Percentiles rank a stretch among this genome's conserved stretches.
Conservation (phyloP, 2,329 filamentous ascomycete species). For the Catunica adiposa region DNA sequence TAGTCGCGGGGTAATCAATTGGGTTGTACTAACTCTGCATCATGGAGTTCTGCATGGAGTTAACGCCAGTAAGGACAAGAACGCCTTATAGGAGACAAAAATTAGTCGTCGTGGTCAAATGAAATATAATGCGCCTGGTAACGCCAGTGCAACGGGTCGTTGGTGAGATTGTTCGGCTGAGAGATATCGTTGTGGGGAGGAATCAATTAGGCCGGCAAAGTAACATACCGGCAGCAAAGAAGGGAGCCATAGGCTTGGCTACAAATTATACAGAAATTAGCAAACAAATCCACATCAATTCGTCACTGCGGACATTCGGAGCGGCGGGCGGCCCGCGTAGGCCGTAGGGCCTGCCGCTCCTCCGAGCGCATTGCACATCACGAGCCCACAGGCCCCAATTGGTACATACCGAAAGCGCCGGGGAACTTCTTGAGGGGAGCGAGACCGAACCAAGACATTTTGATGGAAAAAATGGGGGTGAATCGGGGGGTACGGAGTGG, state of each 20-base stretch:
- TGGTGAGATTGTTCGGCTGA: background rate
- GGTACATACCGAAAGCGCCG: conserved; percentile 55
- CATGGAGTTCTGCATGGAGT: conserved; percentile 62
- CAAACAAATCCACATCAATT: conserved; percentile 14
- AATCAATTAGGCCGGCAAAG: conserved; percentile 7
- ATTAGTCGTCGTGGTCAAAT: background rate
- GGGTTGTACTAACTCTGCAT: conserved; percentile 46
- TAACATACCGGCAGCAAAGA: conserved; percentile 74
- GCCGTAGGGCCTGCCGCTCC: background rate
- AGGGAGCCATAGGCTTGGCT: conserved; percentile 86
- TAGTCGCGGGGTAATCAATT: background rate
- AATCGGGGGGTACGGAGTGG: conserved; percentile 21
- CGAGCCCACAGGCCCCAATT: background rate
- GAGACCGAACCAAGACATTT: conserved; percentile 58
- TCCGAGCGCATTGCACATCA: conserved; percentile 1
- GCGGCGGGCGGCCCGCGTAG: background rate
- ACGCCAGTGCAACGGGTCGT: background rate
- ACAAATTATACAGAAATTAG: conserved; percentile 20
- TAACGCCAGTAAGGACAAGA: conserved; percentile 82
- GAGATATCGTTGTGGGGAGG: too few relatives aligned
- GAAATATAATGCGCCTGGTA: background rate
- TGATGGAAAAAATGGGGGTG: conserved; percentile 27
- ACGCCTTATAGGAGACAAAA: conserved; percentile 37
- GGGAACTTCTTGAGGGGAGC: conserved; percentile 62
- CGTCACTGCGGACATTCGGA: conserved; percentile 7